These are phyloP conservation scores for Picea abies DNA, from an alignment of 83 land plant species.

Conservation along the genomic window DNA sequence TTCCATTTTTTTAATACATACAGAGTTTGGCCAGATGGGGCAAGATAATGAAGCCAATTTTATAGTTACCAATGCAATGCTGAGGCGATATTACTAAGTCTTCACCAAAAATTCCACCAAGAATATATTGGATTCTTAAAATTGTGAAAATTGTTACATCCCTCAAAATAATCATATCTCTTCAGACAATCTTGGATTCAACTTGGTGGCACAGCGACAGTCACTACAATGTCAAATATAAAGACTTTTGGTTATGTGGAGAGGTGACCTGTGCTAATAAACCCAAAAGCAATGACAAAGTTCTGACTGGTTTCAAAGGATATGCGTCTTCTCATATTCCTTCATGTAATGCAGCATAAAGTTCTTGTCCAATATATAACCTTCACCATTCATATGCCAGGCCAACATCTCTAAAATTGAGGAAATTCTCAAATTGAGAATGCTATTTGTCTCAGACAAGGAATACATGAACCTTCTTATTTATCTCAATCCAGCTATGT, in stretches of 20 bases:
- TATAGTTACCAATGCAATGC: too few species aligned
- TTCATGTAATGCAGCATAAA: not conserved
- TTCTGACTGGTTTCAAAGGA: not conserved
- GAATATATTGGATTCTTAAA: not conserved
- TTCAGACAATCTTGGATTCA: not conserved
- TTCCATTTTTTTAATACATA: too few species aligned
- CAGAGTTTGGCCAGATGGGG: too few species aligned
- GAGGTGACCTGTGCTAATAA: not conserved
- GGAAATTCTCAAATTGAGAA: too few species aligned
- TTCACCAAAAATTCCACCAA: not conserved
- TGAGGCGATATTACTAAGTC: too few species aligned
- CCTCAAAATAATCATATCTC: not conserved
- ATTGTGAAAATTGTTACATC: not conserved
- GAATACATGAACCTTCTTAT: too few species aligned
- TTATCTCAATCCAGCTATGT: too few species aligned
- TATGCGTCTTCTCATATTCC: not conserved
- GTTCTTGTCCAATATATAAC: not conserved
- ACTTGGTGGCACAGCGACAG: not conserved
- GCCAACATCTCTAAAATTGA: too few species aligned
- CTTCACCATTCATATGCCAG: too few species aligned
- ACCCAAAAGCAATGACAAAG: not conserved
- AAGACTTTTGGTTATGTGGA: not conserved
- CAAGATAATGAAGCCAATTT: too few species aligned
- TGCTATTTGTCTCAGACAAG: too few species aligned
- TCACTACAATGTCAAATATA: not conserved